A percentile compares a stretch with the other conserved stretches of the same genome.
These are phyloP conservation scores for Casuarina glauca DNA, from an alignment of 306 rosid species.

Conservation along the genomic window DNA sequence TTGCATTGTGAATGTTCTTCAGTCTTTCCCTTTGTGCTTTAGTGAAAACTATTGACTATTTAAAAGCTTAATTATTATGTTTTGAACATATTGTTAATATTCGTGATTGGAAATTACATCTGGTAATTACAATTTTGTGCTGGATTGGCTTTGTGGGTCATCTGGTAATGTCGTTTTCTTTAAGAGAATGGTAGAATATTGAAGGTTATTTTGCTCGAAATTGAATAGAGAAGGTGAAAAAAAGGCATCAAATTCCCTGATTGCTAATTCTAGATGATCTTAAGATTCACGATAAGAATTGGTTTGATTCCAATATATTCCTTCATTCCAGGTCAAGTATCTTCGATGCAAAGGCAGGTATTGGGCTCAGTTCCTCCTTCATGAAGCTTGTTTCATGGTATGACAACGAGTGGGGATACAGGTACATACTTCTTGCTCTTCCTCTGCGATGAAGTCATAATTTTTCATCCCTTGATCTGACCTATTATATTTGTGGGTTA, in stretches of 20 bases:
- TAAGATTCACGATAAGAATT: background rate
- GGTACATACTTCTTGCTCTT: slow-evolving; percentile 43
- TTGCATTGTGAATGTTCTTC: background rate
- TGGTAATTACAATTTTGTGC: background rate
- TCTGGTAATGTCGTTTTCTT: background rate
- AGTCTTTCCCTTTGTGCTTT: background rate
- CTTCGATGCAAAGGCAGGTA: slow-evolving; percentile 95
- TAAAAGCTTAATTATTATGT: background rate
- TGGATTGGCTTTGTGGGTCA: background rate
- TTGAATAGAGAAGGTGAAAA: background rate
- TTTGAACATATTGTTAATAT: background rate
- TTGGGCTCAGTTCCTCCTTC: slow-evolving; percentile 74
- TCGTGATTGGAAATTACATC: background rate
- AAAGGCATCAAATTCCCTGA: background rate
- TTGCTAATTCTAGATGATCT: background rate
- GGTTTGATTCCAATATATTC: background rate
- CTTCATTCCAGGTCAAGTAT: slow-evolving; percentile 76
- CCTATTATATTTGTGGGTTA: slow-evolving; percentile 1
- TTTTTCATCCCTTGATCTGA: background rate
- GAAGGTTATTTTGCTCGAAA: background rate
- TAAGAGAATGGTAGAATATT: background rate
- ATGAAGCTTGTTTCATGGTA: slow-evolving; percentile 93
- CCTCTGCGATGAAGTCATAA: background rate
- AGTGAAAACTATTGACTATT: slow-evolving; percentile 1
- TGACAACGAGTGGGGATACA: slow-evolving; percentile 99